Evolutionary conservation across 805 yeast species (phyloP).

Genomic region (Sugiyamaella marilandica): DNA sequence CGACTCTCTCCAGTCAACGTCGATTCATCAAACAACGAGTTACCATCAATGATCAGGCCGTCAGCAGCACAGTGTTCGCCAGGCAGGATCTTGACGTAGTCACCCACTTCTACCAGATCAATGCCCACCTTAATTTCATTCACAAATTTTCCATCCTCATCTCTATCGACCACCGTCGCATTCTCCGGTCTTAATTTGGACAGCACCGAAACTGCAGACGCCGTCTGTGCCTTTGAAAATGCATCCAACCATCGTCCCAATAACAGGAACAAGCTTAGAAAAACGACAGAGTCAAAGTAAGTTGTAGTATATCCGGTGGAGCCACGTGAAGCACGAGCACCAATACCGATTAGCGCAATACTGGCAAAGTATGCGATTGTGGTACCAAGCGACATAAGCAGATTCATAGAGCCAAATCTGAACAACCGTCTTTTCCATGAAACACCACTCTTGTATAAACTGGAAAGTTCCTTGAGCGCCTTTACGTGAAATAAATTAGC

Average conservation of each 20-base stretch:
- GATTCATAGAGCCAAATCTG: conserved; percentile 73
- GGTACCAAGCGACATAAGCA: conserved; percentile 69
- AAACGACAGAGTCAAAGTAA: conserved; percentile 75
- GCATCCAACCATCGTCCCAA: conserved; percentile 68
- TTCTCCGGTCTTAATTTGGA: conserved; percentile 46
- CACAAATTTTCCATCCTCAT: background rate
- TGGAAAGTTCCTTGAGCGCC: conserved; percentile 53
- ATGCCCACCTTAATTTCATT: conserved; percentile 19
- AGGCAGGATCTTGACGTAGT: conserved; percentile 46
- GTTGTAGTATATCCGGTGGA: conserved; percentile 45
- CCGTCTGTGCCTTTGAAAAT: conserved; percentile 60
- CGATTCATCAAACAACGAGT: conserved; percentile 80
- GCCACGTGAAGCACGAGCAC: conserved; percentile 32
- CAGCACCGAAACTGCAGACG: conserved; percentile 55
- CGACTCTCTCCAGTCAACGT: conserved; percentile 81
- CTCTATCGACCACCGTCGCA: conserved; percentile 42
- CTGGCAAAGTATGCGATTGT: conserved; percentile 67
- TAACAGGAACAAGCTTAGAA: conserved; percentile 63
- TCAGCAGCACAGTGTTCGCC: conserved; percentile 66
- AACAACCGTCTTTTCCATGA: conserved; percentile 54
- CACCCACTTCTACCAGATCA: conserved; percentile 76
- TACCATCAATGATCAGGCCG: conserved; percentile 63
- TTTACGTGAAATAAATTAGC: conserved; percentile 69
- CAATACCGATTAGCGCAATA: conserved; percentile 48
- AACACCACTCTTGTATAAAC: conserved; percentile 54